phyloP scores from a whole-genome alignment of 306 rosid genomes.

The Vigna angularis region DNA sequence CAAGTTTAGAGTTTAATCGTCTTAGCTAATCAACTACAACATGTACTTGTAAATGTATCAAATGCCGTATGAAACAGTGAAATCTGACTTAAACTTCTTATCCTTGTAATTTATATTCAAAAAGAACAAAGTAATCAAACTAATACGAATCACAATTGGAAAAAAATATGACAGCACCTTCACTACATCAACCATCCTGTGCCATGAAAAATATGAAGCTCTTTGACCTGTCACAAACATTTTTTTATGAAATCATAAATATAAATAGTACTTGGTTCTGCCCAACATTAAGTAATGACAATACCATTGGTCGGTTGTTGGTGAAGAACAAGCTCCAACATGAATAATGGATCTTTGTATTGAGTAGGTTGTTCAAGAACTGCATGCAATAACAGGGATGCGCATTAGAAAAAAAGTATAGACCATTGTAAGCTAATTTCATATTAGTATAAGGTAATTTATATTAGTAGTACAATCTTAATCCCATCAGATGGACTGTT shows the following conservation, averaged over 20 bases:
- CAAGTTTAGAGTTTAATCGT: constrained; percentile 9
- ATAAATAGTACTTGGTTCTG: neutral
- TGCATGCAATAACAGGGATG: constrained; percentile 46
- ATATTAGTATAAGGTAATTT: neutral
- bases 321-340: constrained; percentile 61
- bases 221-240: constrained; percentile 60
- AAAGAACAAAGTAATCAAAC: constrained; percentile 24
- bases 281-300: constrained; percentile 26
- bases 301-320: constrained; percentile 58
- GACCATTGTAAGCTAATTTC: neutral
- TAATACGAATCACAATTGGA: constrained; percentile 28
- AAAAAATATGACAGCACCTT: constrained; percentile 62
- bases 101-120: neutral
- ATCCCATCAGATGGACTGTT: constrained; percentile 23
- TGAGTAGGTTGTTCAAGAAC: constrained; percentile 78
- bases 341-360: constrained; percentile 69
- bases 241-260: constrained; percentile 19
- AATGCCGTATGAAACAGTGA: neutral
- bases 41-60: constrained; percentile 4
- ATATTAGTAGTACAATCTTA: constrained; percentile 21
- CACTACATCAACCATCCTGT: constrained; percentile 70
- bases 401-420: constrained; percentile 24
- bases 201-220: constrained; percentile 63
- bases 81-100: constrained; percentile 9
- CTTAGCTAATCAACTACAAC: constrained; percentile 28